Evolutionary conservation across 73 alveolate genomes (phyloP), one percentile per base, ranked within the genome.

Genomic region (Durusdinium trenchii): DNA sequence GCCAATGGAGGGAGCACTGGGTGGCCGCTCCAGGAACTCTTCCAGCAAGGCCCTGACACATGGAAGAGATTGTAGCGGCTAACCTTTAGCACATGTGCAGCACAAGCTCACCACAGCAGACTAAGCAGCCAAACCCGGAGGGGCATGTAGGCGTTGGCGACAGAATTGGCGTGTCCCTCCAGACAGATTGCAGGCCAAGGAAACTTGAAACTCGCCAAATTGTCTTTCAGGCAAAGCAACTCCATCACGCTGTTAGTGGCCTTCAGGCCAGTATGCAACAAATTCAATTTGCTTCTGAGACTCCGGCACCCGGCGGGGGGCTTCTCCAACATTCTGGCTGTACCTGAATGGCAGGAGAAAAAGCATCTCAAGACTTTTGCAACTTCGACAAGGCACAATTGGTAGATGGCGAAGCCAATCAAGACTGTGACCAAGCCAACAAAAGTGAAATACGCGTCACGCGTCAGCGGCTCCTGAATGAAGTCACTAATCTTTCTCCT

Each of bases 391-490:
- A 40, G 86, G 96, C 73, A 61, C 98, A 75, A 50, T 35, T 91
- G 98, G 60, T 91, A 91, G 89, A 91, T 91, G 89, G 89, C 98
- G 45, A 91, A 91, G 87, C 98, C 98, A 32, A 91, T 30, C 60
- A 91, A 76, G 54, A 71, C 82, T 43, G 50, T 54, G 38, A 69
- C 76, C 75, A 91, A 12, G 36, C 98, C 98, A 6, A 91, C 42
- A 46, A 91, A 91, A 38, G 98, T 91, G 61, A 69, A 91, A 76
- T 45, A 91, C 10, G 98, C 87, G 60, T 91, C 64, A 28, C 89
- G 98, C 42, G 98, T 91, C 76, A 91, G 87, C 23, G 98, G 98
- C 54, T 91, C 98, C 98, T 91, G 30, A 60, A 57, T 57, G 69
- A 57, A 57, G 18, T 60, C 73, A 60, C n/a, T 60, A 60, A 1